Percentiles rank a stretch among this genome's conserved stretches.
phyloP scores from a whole-genome alignment of 139 green algal species.

The Chlamydomonas schloesseri region DNA sequence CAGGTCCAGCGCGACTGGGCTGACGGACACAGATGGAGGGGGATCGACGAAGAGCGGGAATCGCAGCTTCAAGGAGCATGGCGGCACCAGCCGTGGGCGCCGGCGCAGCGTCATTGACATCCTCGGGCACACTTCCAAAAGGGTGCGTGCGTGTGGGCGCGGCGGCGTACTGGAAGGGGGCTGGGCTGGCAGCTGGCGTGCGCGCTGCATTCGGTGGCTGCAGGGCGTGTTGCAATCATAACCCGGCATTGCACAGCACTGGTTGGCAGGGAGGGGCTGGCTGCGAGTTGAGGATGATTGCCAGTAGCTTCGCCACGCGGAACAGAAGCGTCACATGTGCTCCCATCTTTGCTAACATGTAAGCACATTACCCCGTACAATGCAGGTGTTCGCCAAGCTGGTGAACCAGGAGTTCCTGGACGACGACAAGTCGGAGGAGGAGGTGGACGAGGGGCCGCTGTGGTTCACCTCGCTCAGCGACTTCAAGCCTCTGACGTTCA shows the following conservation, averaged over 20 bases:
- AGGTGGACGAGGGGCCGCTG: conserved; percentile 35
- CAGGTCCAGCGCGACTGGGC: neutral
- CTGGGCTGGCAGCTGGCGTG: too few species aligned
- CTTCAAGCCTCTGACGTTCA: conserved; percentile 65
- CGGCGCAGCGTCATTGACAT: conserved; percentile 40
- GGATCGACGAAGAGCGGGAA: neutral
- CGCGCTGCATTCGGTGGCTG: too few species aligned
- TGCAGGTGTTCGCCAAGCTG: conserved; percentile 20
- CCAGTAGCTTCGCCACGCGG: too few species aligned
- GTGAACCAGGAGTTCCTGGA: conserved; percentile 23
- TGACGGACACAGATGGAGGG: neutral
- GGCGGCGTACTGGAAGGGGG: too few species aligned
- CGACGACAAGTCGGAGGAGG: conserved; percentile 17
- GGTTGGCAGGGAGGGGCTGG: too few species aligned
- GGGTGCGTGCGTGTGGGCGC: conserved; percentile 2
- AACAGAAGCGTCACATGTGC: too few species aligned
- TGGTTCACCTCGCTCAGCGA: conserved; percentile 60
- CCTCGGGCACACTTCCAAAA: conserved; percentile 28
- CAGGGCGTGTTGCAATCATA: too few species aligned
- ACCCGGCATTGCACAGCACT: too few species aligned
- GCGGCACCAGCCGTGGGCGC: neutral
- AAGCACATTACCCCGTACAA: too few species aligned
- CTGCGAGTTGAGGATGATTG: too few species aligned
- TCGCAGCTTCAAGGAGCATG: neutral
- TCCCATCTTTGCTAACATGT: too few species aligned